Evolutionary conservation across 768 basidiomycete genomes (phyloP).

Genomic region (Russula dissimulans): DNA sequence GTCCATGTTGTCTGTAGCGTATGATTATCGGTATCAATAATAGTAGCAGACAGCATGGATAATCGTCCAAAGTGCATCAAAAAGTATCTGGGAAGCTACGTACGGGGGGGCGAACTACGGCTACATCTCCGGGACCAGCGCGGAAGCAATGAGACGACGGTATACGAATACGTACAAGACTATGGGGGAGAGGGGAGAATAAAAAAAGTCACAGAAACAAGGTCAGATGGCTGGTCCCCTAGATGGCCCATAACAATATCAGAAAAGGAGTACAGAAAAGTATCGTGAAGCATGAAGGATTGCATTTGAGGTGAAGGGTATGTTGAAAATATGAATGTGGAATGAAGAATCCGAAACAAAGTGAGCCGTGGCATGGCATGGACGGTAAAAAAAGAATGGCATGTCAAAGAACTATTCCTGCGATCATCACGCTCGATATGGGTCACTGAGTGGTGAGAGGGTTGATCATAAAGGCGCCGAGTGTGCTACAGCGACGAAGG

Average conservation of each 20-base stretch:
- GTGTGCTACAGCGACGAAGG: not conserved
- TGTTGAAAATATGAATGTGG: not conserved
- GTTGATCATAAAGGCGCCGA: not conserved
- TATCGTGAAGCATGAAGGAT: not conserved
- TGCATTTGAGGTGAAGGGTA: not conserved
- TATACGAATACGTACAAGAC: conserved; percentile 4
- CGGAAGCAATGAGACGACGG: not conserved
- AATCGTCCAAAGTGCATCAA: not conserved
- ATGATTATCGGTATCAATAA: conserved; percentile 5
- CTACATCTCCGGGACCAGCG: conserved; percentile 19
- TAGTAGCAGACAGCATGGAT: conserved; percentile 2
- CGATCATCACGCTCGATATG: not conserved
- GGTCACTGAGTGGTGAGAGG: not conserved
- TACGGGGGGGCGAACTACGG: conserved; percentile 8
- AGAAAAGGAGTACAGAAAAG: not conserved
- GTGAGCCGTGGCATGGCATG: not conserved
- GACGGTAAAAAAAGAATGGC: not conserved
- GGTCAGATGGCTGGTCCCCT: conserved; percentile 10
- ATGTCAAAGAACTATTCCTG: not conserved
- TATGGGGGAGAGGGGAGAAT: not conserved
- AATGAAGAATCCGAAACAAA: not conserved
- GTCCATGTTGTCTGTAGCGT: conserved; percentile 8
- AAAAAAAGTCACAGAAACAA: not conserved
- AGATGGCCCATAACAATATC: conserved; percentile 16
- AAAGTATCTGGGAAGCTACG: not conserved